Base-by-base conservation (phyloP, 2,329 filamentous ascomycete species). In the Hymenoscyphus fructigenus region DNA sequence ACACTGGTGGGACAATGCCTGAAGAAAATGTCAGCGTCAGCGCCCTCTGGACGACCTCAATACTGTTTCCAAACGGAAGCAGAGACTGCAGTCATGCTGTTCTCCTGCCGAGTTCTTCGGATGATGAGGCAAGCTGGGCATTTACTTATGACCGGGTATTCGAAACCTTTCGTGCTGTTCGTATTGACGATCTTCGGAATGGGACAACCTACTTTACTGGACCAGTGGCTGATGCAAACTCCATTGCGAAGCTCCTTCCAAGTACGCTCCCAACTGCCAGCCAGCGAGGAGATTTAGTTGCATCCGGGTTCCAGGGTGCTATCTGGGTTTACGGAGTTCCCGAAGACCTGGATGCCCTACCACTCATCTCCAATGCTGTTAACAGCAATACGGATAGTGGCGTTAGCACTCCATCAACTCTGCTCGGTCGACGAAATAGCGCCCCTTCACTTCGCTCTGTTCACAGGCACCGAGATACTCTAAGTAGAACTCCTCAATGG, bases 1-100 rank as follows among this genome's bases (percentile, higher is more conserved):
- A 91, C 53, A 53, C 47, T 14, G 88, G 88, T 41, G 86, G 85
- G 69, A 83, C 87, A 59, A 81, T 89, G 67, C 83, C 81, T 14
- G 87, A 89, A 65, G 86, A 91, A 65, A 84, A 88, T 67, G 83
- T 92, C 67, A 90, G 88, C 74, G 85, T 92, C 67, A 90, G 88
- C 74, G 85, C 88, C 28, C 84, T 94, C 73, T 95, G 91, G 91
- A 94, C 91, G 6, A 92, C 91, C 0, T 93, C 92, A 38, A 93
- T 95, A 57, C 79, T 95, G 2, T 94, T 94, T 64, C 91, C 91
- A 3, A 91, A 93, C 70, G 89, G 87, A n/a, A 92, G 88, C 69
- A 85, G 87, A 59, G 89, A 91, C 69, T 93, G 90, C 73, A 92
- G 89, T 70, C 90, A 93, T 76, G 90, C 90, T 23, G 87, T 90